Evolutionary conservation across 2,329 filamentous ascomycete species (phyloP), one percentile per base, ranked within the genome.

Genomic region (Colletotrichum melonis): DNA sequence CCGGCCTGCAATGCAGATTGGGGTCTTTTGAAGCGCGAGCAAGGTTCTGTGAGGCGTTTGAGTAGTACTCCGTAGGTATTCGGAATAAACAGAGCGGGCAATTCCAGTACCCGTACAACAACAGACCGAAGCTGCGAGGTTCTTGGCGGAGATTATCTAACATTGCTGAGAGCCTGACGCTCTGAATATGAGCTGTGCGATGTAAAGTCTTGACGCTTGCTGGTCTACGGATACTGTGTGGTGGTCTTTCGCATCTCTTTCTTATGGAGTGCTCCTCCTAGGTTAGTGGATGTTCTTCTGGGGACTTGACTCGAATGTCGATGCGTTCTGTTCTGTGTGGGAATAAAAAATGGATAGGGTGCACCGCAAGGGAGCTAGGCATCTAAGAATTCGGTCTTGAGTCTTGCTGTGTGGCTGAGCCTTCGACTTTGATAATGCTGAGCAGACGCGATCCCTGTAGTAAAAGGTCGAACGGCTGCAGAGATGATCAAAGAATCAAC

Each of bases 291-390:
- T 46, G 56, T 46, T 30, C 32, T 52, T 59, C 60, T 73, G 28
- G 70, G 67, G 57, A 49, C 49, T 69, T 71, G 71, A 73, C 71
- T 73, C 71, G 28, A 62, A 64, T 64, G 55, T 30, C 57, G 46
- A 46, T 59, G 30, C 46, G 52, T 59, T 64, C 42, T 59, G 55
- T 42, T 38, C 12, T 22, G 46, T 32, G 30, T 16, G 60, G 60
- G 26, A 63, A 59, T 19, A 24, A 22, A 19, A 54, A 54, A 30
- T 57, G 60, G 56, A 57, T 55, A 57, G 28, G 46, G 28, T 67
- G 59, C 65, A 38, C 24, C 35, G 35, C 35, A 14, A 16, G 35
- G 58, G 64, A 67, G 42, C 35, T 42, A 42, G 42, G 42, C 16
- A 19, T 7, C 7, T 11, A 49, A 19, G 19, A 42, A 42, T 19